Evolutionary conservation across 371 early-diverging fungal genomes (phyloP), one percentile per base, ranked within the genome.

Genomic region (Gilbertella persicaria): DNA sequence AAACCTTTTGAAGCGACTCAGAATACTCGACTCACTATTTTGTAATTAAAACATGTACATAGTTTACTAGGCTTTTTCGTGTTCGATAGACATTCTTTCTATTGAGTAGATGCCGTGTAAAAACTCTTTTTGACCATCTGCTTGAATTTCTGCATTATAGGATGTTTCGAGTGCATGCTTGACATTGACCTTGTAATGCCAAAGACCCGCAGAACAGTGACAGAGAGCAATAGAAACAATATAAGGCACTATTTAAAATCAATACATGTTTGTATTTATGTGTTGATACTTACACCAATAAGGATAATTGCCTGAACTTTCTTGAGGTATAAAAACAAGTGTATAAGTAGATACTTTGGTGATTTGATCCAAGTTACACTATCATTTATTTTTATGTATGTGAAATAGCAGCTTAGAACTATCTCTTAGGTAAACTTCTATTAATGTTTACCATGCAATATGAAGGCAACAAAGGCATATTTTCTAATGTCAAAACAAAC

Each of bases 281-380:
- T 2, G 3, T 33, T 2, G 12, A 12, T 10, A 55, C 60, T 59
- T 51, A 64, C 64, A 43, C 26, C 45, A 64, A 30, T 64, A 64
- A 10, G 64, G 64, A 50, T 60, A 64, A 29, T 38, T 50, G 12
- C 20, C 20, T 13, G 60, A 38, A n/a, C 48, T 46, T 7, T 7
- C 35, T 3, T 60, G 64, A 12, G 64, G 64, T 2, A 64, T 33
- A 46, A 59, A 63, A 13, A 63, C 59, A 39, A 63, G n/a, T n/a
- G n/a, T n/a, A n/a, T n/a, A n/a, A n/a, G n/a, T n/a, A n/a, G n/a
- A n/a, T n/a, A n/a, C n/a, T n/a, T n/a, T n/a, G n/a, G n/a, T n/a
- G n/a, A n/a, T n/a, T n/a, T n/a, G n/a, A n/a, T n/a, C n/a, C n/a
- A n/a, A n/a, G n/a, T n/a, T n/a, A n/a, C n/a, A n/a, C n/a, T n/a